Conservation (phyloP, 2,329 filamentous ascomycete species). For the Boeremia lycopersici region DNA sequence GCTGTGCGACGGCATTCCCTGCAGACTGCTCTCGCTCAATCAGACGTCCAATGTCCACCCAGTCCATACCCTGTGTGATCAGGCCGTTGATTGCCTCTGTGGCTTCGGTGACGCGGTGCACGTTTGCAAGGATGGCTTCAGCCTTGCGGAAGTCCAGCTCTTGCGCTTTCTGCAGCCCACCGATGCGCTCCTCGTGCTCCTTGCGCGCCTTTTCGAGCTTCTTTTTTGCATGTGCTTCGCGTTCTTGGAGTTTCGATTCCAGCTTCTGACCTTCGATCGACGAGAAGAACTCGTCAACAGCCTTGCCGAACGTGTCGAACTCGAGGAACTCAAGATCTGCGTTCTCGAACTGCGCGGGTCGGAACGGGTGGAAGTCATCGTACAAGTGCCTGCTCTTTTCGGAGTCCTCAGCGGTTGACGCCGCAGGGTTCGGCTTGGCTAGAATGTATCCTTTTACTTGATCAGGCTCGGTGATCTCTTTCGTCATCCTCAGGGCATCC, state of each 20-base stretch:
- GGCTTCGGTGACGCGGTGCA: slow-evolving; percentile 89
- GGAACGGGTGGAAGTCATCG: slow-evolving; percentile 94
- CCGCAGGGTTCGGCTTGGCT: slow-evolving; percentile 62
- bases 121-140: slow-evolving; percentile 86
- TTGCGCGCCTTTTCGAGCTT: slow-evolving; percentile 84
- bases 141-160: slow-evolving; percentile 86
- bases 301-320: slow-evolving; percentile 86
- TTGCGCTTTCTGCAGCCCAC: slow-evolving; percentile 81
- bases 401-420: slow-evolving; percentile 47
- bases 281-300: slow-evolving; percentile 96
- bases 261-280: slow-evolving; percentile 94
- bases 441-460: slow-evolving; percentile 85
- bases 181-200: slow-evolving; percentile 85
- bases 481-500: slow-evolving; percentile 72
- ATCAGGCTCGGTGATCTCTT: slow-evolving; percentile 69
- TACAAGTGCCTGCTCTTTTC: slow-evolving; percentile 67
- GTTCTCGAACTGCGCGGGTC: slow-evolving; percentile 79
- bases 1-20: slow-evolving; percentile 81
- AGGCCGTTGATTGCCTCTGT: slow-evolving; percentile 90
- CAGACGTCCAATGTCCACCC: slow-evolving; percentile 86
- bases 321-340: slow-evolving; percentile 71
- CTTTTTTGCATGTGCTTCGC: slow-evolving; percentile 78
- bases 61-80: slow-evolving; percentile 95
- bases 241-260: slow-evolving; percentile 80
- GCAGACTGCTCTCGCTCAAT: slow-evolving; percentile 85